Evolutionary conservation across 495 filamentous ascomycete genomes (phyloP).

Genomic region (Aspergillus nidulans): DNA sequence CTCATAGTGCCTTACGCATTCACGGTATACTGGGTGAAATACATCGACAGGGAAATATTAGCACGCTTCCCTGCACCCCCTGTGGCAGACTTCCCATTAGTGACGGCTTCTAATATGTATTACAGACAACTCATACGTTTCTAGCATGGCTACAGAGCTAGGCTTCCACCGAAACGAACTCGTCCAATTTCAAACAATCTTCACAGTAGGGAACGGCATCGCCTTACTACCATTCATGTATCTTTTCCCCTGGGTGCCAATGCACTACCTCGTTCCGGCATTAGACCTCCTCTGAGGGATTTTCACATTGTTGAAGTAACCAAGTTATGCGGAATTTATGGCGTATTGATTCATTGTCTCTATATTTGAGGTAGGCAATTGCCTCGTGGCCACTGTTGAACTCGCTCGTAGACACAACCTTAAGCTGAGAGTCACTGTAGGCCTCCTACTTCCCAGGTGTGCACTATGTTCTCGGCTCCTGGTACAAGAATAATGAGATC

Average conservation of each 20-base stretch:
- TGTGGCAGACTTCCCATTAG: not conserved
- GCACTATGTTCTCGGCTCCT: slow-evolving; percentile 30
- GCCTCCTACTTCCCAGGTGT: slow-evolving; percentile 32
- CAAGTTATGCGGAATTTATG: slow-evolving; percentile 1
- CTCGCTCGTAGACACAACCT: too few species aligned
- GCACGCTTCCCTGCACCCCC: not conserved
- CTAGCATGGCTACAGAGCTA: not conserved
- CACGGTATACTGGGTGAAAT: not conserved
- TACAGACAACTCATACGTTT: slow-evolving; percentile 1
- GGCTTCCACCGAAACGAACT: slow-evolving; percentile 1
- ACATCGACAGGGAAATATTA: slow-evolving; percentile 1
- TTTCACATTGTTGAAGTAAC: not conserved
- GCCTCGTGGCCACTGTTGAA: too few species aligned
- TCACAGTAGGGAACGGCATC: not conserved
- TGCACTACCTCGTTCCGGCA: not conserved
- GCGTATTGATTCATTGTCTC: not conserved
- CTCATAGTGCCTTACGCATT: slow-evolving; percentile 1
- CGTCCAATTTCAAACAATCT: not conserved
- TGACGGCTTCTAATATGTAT: too few species aligned
- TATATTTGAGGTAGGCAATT: not conserved
- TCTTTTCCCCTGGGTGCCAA: not conserved
- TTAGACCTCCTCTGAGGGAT: not conserved
- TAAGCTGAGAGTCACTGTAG: not conserved
- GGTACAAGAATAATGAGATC: slow-evolving; percentile 48
- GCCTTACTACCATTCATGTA: not conserved